phyloP scores from a whole-genome alignment of 2,329 filamentous ascomycete species.

The Phaeosphaeria sp. region DNA sequence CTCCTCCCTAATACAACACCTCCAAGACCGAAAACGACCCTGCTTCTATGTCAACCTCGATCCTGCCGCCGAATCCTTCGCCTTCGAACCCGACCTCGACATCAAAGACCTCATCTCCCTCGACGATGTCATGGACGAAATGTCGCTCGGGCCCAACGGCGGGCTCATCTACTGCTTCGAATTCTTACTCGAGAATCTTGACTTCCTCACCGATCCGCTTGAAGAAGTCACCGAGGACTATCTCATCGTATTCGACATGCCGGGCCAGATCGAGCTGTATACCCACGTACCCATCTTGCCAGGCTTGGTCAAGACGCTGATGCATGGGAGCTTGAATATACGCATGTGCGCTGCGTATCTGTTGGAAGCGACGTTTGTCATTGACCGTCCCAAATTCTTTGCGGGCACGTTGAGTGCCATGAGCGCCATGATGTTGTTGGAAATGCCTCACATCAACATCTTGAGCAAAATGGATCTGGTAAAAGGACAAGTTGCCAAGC shows the following conservation, averaged over 20 bases:
- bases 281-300: slow-evolving; percentile 95
- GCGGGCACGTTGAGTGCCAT: slow-evolving; percentile 94
- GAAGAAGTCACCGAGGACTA: slow-evolving; percentile 92
- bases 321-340: slow-evolving; percentile 83
- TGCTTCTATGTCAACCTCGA: slow-evolving; percentile 99
- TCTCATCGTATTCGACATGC: slow-evolving; percentile 98
- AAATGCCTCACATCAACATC: slow-evolving; percentile 95
- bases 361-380: slow-evolving; percentile 92
- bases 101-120: slow-evolving; percentile 94
- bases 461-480: slow-evolving; percentile 98
- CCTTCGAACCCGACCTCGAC: slow-evolving; percentile 89
- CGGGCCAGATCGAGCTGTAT: slow-evolving; percentile 97
- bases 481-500: slow-evolving; percentile 84
- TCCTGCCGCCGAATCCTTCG: slow-evolving; percentile 90
- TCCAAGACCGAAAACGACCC: slow-evolving; percentile 88
- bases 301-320: slow-evolving; percentile 80
- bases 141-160: slow-evolving; percentile 88
- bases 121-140: slow-evolving; percentile 95
- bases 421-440: slow-evolving; percentile 99
- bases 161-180: slow-evolving; percentile 97
- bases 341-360: slow-evolving; percentile 93
- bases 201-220: slow-evolving; percentile 85
- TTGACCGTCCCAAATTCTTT: slow-evolving; percentile 97
- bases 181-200: slow-evolving; percentile 91
- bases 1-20: slow-evolving; percentile 88